Evolutionary conservation across 352 stramenopile species (phyloP), one percentile per base, ranked within the genome.

Genomic region (Phytophthora multivora): DNA sequence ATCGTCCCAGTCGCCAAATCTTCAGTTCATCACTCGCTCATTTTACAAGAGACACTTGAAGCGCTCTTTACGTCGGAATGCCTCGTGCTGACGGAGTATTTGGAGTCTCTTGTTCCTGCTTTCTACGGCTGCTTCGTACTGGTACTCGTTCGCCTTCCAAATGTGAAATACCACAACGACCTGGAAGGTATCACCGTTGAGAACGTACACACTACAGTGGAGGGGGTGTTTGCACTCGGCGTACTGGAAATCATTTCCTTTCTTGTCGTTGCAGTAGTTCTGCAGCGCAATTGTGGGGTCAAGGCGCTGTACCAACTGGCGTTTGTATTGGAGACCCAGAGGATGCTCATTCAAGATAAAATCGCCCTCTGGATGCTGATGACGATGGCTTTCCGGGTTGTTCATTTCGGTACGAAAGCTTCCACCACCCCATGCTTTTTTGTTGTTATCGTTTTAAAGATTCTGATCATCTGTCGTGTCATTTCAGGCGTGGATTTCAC

Each of bases 301-400:
- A 63, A 51, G 4, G 31, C 64, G 7, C 41, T 78, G 5, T 51
- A 61, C 6, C 68, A 77, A 12, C 53, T 83, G 2, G 61, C 52
- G 13, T 83, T 83, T 16, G 71, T 80, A 10, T 40, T 83, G 21
- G 51, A 72, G 38, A 73, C 53, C 0, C 71, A 83, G 16, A 58
- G 26, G 40, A 25, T 51, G 50, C 45, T 71, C 11, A 45, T 82
- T 9, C 73, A 77, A 42, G 41, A 23, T 4, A 63, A 63, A n/a
- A 35, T 73, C 1, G 36, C 65, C 2, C 11, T 67, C 5, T 77
- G 68, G 72, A 43, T 69, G 26, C 53, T 77, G 8, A 40, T 69
- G 30, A 61, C 59, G 2, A 15, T 66, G n/a, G 42, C 50, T 3
- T 66, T 61, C 19, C 59, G 59, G 19, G 48, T 72, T 2, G 63